Evolutionary conservation across 1,284 basidiomycete species (phyloP).

Genomic region (Apiotrichum siamense): DNA sequence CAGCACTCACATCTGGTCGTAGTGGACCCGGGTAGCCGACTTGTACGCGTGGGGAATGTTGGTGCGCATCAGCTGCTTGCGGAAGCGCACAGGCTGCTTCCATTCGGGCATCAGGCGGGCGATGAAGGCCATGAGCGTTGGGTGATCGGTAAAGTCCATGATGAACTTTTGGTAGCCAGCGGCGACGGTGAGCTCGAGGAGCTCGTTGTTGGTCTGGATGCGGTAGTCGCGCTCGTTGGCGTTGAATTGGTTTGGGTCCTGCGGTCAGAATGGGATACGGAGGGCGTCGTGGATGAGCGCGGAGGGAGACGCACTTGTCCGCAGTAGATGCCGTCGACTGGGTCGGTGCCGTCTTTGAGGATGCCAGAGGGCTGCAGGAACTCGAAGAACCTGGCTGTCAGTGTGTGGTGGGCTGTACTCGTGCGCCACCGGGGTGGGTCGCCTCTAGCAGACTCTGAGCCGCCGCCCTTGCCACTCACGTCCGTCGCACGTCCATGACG

Average conservation of each 20-base stretch:
- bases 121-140: constrained; percentile 4
- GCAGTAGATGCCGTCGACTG: constrained; percentile 13
- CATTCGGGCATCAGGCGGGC: constrained; percentile 9
- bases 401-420: not conserved
- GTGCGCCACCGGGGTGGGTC: not conserved
- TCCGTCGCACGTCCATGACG: constrained; percentile 2
- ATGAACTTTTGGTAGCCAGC: constrained; percentile 7
- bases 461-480: constrained; percentile 1
- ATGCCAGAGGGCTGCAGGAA: constrained; percentile 7
- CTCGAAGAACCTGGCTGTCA: constrained; percentile 11
- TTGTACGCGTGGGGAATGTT: constrained; percentile 13
- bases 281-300: too few species aligned
- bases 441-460: not conserved
- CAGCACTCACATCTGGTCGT: constrained; percentile 16
- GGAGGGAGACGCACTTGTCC: constrained; percentile 1
- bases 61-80: constrained; percentile 13
- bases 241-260: not conserved
- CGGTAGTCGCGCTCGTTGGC: not conserved
- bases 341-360: constrained; percentile 7
- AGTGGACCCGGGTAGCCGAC: constrained; percentile 13
- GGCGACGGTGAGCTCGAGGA: not conserved
- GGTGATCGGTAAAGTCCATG: constrained; percentile 6
- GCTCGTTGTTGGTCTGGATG: constrained; percentile 5
- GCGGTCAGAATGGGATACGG: too few species aligned
- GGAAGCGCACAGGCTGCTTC: constrained; percentile 10